Evolutionary conservation across 2,329 filamentous ascomycete species (phyloP), one percentile per base, ranked within the genome.

Genomic region (Ophiostoma angusticollis): DNA sequence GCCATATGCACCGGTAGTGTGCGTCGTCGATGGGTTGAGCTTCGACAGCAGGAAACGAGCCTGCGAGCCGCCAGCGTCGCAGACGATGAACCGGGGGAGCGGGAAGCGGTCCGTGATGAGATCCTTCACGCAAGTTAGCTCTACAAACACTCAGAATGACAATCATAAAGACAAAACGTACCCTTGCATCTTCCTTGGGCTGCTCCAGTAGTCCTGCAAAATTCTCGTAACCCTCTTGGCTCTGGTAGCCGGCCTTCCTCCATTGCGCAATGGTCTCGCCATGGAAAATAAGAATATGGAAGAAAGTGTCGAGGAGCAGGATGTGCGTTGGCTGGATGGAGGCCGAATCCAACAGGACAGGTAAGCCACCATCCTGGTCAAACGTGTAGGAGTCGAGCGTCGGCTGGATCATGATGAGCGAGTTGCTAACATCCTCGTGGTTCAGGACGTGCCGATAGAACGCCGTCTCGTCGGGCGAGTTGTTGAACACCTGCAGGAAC

Each of bases 261-360:
- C 91, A 98, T 58, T 95, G 86, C 1, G 91, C 91, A 60, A 96
- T 83, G 0, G 89, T 96, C 67, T 98, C 89, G 46, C 91, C 91
- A 53, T 98, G 87, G 74, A 96, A 98, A 52, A 98, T 98, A 40
- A 98, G 75, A 45, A 98, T 98, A 59, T 98, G 91, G 74, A 98
- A 98, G 69, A 98, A 98, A 0, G 91, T 96, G 54, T 98, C 91
- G 40, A 98, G 78, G 9, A 98, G 76, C 36, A 98, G 72, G 44
- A 96, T 84, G 44, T 94, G 93, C 17, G 87, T 84, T 9, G 86
- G 81, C 56, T 96, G 89, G 51, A 98, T 98, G 6, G 86, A 95
- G 25, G 86, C 87, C 12, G 89, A 96, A 58, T 98, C 91, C 25
- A 98, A 73, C 18, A 98, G 67, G n/a, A 98, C 91, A 2, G 91